These are phyloP conservation scores for Termitomyces sp. DNA, from an alignment of 768 basidiomycete genomes.

Conservation along the genomic window DNA sequence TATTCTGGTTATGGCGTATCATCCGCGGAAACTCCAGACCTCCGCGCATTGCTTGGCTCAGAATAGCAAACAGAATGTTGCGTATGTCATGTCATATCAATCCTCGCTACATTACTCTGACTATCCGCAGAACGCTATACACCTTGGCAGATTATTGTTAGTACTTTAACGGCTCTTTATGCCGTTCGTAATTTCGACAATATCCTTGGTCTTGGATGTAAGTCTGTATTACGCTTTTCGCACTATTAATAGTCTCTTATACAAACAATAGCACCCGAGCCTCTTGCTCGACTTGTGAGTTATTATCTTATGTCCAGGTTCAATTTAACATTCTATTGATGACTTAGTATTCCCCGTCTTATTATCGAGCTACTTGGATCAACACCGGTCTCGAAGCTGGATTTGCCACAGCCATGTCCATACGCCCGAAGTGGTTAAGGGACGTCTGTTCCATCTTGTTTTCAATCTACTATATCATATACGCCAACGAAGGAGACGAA, in stretches of 20 bases:
- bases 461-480: slow-evolving; percentile 80
- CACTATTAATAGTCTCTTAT: background rate
- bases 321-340: background rate
- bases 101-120: background rate
- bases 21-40: slow-evolving; percentile 55
- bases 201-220: slow-evolving; percentile 77
- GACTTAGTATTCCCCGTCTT: slow-evolving; percentile 79
- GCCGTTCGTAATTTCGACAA: slow-evolving; percentile 81
- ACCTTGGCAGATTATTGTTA: slow-evolving; percentile 94
- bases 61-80: slow-evolving; percentile 50
- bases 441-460: slow-evolving; percentile 85
- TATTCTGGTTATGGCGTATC: slow-evolving; percentile 90
- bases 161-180: slow-evolving; percentile 81
- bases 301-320: background rate
- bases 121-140: slow-evolving; percentile 64
- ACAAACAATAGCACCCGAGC: slow-evolving; percentile 73
- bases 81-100: slow-evolving; percentile 34
- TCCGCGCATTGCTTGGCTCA: slow-evolving; percentile 64
- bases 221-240: slow-evolving; percentile 19
- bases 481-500: slow-evolving; percentile 91
- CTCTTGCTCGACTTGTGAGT: slow-evolving; percentile 79
- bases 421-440: slow-evolving; percentile 86
- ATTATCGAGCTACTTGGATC: slow-evolving; percentile 96
- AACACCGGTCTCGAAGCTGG: slow-evolving; percentile 93
- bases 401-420: slow-evolving; percentile 92